Evolutionary conservation across 2,329 filamentous ascomycete genomes (phyloP).

Genomic region (Clathrospora elynae): DNA sequence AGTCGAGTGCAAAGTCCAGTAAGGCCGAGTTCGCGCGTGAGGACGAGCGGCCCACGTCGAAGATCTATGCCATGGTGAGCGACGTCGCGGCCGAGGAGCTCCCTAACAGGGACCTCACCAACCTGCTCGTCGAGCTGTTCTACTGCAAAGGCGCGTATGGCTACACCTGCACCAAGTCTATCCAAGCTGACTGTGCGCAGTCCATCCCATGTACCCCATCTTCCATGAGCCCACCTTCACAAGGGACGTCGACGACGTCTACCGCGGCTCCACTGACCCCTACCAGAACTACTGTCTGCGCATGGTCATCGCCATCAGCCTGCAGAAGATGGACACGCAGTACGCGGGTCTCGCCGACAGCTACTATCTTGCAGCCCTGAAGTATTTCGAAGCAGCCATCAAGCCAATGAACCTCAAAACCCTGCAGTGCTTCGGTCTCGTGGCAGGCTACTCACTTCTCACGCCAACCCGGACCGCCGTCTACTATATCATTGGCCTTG

Average conservation of each 20-base stretch:
- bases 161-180: background rate
- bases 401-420: slow-evolving; percentile 89
- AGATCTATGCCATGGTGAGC: slow-evolving; percentile 90
- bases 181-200: slow-evolving; percentile 53
- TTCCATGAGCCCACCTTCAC: slow-evolving; percentile 83
- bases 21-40: slow-evolving; percentile 71
- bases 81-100: slow-evolving; percentile 77
- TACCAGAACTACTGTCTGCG: slow-evolving; percentile 87
- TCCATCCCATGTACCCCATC: slow-evolving; percentile 84
- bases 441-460: slow-evolving; percentile 88
- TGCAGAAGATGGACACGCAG: slow-evolving; percentile 86
- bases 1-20: slow-evolving; percentile 68
- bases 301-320: slow-evolving; percentile 91
- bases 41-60: slow-evolving; percentile 69
- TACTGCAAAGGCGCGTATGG: slow-evolving; percentile 71
- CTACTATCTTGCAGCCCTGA: slow-evolving; percentile 89
- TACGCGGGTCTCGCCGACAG: slow-evolving; percentile 95
- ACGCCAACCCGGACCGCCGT: slow-evolving; percentile 91
- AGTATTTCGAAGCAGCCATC: slow-evolving; percentile 80
- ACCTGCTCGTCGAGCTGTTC: slow-evolving; percentile 82
- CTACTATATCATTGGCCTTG: slow-evolving; percentile 90
- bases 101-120: slow-evolving; percentile 73
- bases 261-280: slow-evolving; percentile 73
- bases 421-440: slow-evolving; percentile 83
- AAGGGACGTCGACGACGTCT: slow-evolving; percentile 79